phyloP scores from a whole-genome alignment of 1,284 basidiomycete genomes.

The Malassezia nana region DNA sequence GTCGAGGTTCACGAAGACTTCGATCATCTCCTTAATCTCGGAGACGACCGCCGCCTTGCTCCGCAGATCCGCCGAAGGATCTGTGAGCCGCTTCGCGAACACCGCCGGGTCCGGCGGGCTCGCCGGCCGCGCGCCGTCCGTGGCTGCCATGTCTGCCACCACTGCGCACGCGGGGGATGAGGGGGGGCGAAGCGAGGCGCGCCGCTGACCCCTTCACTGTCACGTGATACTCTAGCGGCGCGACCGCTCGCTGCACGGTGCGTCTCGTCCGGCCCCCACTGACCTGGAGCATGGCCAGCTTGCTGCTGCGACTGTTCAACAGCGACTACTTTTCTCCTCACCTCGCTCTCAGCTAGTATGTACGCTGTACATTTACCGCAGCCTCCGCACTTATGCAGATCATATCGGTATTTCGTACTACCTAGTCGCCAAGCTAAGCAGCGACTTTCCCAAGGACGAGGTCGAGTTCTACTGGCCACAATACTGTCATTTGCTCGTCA shows the following conservation, averaged over 20 bases:
- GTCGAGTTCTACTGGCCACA: slow-evolving; percentile 48
- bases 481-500: slow-evolving; percentile 42
- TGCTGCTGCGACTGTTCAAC: slow-evolving; percentile 44
- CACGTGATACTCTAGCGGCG: slow-evolving; percentile 1
- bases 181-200: slow-evolving; percentile 3
- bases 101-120: slow-evolving; percentile 14
- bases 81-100: slow-evolving; percentile 13
- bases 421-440: slow-evolving; percentile 37
- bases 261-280: not conserved
- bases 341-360: slow-evolving; percentile 42
- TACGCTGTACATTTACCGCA: not conserved
- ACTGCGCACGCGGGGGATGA: not conserved
- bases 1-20: slow-evolving; percentile 53
- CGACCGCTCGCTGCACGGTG: slow-evolving; percentile 2
- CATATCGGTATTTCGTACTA: slow-evolving; percentile 47
- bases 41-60: slow-evolving; percentile 27
- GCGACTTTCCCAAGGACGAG: slow-evolving; percentile 28
- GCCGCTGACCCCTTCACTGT: not conserved
- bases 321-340: slow-evolving; percentile 46
- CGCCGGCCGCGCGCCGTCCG: slow-evolving; percentile 12
- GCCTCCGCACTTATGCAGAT: slow-evolving; percentile 39
- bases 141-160: slow-evolving; percentile 1
- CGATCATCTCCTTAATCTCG: slow-evolving; percentile 41
- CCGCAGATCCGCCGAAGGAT: slow-evolving; percentile 22
- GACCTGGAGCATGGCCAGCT: slow-evolving; percentile 31